These are phyloP conservation scores for Boletus vinaceobasis DNA, from an alignment of 768 basidiomycete genomes.

Conservation along the genomic window DNA sequence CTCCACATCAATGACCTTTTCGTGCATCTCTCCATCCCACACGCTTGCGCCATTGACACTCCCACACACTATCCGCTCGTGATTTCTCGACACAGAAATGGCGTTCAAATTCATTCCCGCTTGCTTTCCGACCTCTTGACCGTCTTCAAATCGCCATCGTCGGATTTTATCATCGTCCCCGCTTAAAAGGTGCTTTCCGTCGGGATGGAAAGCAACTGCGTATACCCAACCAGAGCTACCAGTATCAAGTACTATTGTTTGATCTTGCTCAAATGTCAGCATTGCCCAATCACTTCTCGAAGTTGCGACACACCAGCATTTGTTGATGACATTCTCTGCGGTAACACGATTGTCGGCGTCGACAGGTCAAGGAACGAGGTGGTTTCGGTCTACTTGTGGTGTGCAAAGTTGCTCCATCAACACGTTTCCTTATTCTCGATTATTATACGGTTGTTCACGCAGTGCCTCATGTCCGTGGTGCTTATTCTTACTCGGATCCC, in stretches of 20 bases:
- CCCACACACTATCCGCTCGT: background rate
- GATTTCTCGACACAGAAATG: background rate
- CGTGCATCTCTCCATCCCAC: background rate
- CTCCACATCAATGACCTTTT: background rate
- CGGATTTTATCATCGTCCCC: background rate
- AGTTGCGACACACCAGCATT: background rate
- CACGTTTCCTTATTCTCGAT: background rate
- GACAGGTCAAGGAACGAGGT: background rate
- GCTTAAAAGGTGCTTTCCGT: background rate
- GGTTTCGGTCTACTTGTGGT: background rate
- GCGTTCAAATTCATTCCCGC: fast-evolving
- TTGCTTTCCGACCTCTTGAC: background rate
- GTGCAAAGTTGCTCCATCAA: background rate
- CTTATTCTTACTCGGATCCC: background rate
- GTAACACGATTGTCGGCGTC: background rate
- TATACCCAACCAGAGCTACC: background rate
- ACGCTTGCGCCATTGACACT: background rate
- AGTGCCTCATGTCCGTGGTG: background rate
- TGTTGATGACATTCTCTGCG: background rate
- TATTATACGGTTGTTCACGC: background rate
- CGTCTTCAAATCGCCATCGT: background rate
- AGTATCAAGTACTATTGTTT: background rate
- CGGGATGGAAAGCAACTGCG: no score
- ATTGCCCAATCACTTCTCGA: background rate
- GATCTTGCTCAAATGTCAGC: background rate